phyloP scores from a whole-genome alignment of 495 filamentous ascomycete species.

The Hyaloscypha variabilis region DNA sequence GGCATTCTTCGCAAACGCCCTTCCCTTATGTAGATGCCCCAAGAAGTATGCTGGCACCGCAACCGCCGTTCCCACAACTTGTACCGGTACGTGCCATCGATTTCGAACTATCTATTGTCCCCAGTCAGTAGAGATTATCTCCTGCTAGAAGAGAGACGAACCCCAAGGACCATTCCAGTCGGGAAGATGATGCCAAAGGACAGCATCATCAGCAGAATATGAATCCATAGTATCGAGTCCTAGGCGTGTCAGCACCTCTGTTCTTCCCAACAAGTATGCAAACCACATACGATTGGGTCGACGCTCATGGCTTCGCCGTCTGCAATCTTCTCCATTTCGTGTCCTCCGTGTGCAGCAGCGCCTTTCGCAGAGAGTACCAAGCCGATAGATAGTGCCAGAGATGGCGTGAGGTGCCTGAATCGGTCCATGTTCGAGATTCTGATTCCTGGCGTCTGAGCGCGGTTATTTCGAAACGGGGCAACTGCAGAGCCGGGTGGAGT shows the following conservation, averaged over 20 bases:
- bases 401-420: slow-evolving; percentile 12
- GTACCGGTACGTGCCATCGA: slow-evolving; percentile 92
- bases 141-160: slow-evolving; percentile 44
- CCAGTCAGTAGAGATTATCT: slow-evolving; percentile 5
- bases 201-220: slow-evolving; percentile 87
- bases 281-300: slow-evolving; percentile 78
- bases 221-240: slow-evolving; percentile 70
- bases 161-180: slow-evolving; percentile 92
- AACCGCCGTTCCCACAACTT: slow-evolving; percentile 72
- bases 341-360: slow-evolving; percentile 38
- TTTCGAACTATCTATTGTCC: slow-evolving; percentile 76
- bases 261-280: background rate
- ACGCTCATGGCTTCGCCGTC: slow-evolving; percentile 75
- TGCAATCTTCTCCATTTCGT: slow-evolving; percentile 71
- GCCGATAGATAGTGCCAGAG: slow-evolving; percentile 1
- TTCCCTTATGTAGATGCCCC: slow-evolving; percentile 86
- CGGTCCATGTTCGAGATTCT: slow-evolving; percentile 19
- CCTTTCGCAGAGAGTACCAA: slow-evolving; percentile 15
- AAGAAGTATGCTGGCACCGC: slow-evolving; percentile 87
- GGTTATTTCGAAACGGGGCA: background rate
- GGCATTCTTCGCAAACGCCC: slow-evolving; percentile 82
- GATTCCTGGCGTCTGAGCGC: background rate
- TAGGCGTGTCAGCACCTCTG: slow-evolving; percentile 5
- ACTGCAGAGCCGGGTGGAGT: too few species aligned
- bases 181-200: slow-evolving; percentile 93